Base-by-base conservation (phyloP, 2,329 filamentous ascomycete genomes). In the Chaetomiaceae sp. region DNA sequence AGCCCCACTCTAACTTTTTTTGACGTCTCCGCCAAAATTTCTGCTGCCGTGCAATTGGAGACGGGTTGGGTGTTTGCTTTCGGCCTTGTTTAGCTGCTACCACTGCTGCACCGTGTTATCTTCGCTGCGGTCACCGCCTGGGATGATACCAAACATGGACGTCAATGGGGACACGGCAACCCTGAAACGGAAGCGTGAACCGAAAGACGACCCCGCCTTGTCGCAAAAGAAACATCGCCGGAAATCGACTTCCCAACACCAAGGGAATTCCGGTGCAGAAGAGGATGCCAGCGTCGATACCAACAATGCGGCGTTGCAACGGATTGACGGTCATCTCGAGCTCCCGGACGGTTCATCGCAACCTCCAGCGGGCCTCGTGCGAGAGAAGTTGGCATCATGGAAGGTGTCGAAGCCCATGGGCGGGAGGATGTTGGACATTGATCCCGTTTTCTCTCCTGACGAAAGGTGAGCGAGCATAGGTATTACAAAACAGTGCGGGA, bases 331-430 rank as follows among this genome's bases (percentile, higher is more conserved):
- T 27, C 57, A 59, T 11, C 16, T 58, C 14, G 62, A 53, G 16
- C 38, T 56, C 21, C n/a, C 47, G 9, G 60, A 61, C 27, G 40
- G 37, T 21, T 33, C 47, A n/a, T 43, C 38, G 20, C 32, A 56
- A 54, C 9, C 54, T 43, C 25, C 27, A 16, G 32, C 27, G 20
- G 43, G 25, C 13, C 33, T 40, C 1, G 25, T 49, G 13, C 25
- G 9, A 14, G 44, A 50, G 41, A 58, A 46, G 18, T 32, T 55
- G 32, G 51, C 63, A 36, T 51, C 65, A 53, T 87, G 84, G 84
- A 77, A 73, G 60, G 67, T 86, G 21, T 85, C 83, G 4, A 78
- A 79, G 59, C 79, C 84, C 11, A 80, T 85, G 75, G 84, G 82
- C 48, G 84, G 84, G 21, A 73, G 81, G 55, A 85, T 86, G 72